Base-by-base conservation (phyloP, 306 rosid species). In the Citrullus colocynthis region DNA sequence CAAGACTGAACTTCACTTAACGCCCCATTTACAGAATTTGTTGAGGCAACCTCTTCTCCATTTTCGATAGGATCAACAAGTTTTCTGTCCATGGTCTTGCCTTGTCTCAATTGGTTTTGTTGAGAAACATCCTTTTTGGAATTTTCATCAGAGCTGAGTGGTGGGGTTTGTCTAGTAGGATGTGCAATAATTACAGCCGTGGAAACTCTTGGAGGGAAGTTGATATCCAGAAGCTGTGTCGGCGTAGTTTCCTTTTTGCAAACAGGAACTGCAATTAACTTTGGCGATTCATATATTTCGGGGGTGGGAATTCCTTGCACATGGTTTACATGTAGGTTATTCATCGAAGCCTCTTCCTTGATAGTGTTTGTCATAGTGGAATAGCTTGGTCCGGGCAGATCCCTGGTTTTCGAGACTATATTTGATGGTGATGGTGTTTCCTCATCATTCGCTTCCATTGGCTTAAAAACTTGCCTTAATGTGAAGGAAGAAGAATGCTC, bases 231-330 rank as follows among this genome's bases (percentile, higher is more conserved):
- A 79, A 96, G 98, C 87, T 88, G 99, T 69, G 84, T 42, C 34
- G 80, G 91, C 18, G 80, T 70, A 58, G 67, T 85, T 82, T 88
- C 91, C 71, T 83, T 89, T 80, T 81, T 89, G 81, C 88, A 80
- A 48, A 92, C 75, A 45, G 98, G 97, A 60, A 76, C 78, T 15
- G 98, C 69, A 76, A 90, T 96, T 80, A 93, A 81, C 83, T 90
- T 89, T 0, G 97, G 99, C 5, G 99, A 89, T 86, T 93, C 99
- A 21, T 91, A 96, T 80, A 96, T 92, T 85, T 96, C 99, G 16
- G 99, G 99, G 62, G 98, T 93, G 63, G 96, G 98, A 84, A 96
- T 93, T 59, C 99, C 99, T 66, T 89, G 98, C n/a, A 86, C 82
- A 83, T 86, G 93, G 71, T 84, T 84, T 28, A 85, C 82, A 62